phyloP scores from a whole-genome alignment of 1,284 basidiomycete genomes.

The Psilocybe mexicana region DNA sequence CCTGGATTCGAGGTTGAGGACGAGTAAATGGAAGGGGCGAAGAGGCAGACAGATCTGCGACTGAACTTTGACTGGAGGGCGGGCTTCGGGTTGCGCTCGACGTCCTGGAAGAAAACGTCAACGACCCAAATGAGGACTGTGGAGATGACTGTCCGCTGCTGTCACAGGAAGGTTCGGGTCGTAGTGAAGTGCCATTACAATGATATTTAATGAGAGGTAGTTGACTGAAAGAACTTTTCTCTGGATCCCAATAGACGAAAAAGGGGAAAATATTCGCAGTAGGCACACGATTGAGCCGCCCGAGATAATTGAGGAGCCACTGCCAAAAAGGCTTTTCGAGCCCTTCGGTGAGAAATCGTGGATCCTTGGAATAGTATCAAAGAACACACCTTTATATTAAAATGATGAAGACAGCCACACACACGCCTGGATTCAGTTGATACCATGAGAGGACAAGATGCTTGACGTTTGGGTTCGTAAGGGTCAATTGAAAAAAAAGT shows the following conservation, averaged over 20 bases:
- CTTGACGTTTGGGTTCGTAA: slow-evolving; percentile 8
- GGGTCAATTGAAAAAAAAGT: background rate
- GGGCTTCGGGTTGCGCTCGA: slow-evolving; percentile 40
- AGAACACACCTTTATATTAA: slow-evolving; percentile 19
- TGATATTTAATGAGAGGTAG: slow-evolving; percentile 24
- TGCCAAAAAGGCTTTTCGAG: slow-evolving; percentile 11
- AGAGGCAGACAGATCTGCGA: slow-evolving; percentile 32
- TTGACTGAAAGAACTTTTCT: slow-evolving; percentile 19
- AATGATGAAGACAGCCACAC: slow-evolving; percentile 7
- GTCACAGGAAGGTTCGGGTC: slow-evolving; percentile 17
- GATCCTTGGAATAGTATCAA: slow-evolving; percentile 10
- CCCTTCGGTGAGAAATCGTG: slow-evolving; percentile 11
- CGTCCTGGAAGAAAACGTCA: slow-evolving; percentile 34
- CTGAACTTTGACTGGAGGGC: slow-evolving; percentile 40
- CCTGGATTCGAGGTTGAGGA: slow-evolving; percentile 49
- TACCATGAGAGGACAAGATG: slow-evolving; percentile 12
- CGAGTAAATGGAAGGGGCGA: slow-evolving; percentile 35
- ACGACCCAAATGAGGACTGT: slow-evolving; percentile 35
- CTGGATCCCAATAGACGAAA: slow-evolving; percentile 22
- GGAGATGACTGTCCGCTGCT: slow-evolving; percentile 42
- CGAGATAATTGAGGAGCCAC: slow-evolving; percentile 23
- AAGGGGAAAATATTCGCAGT: slow-evolving; percentile 22
- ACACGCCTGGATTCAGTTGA: slow-evolving; percentile 13
- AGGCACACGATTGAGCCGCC: slow-evolving; percentile 25
- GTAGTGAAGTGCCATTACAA: slow-evolving; percentile 19